phyloP scores from a whole-genome alignment of 1,284 basidiomycete genomes.

The Cronartium ribicola region DNA sequence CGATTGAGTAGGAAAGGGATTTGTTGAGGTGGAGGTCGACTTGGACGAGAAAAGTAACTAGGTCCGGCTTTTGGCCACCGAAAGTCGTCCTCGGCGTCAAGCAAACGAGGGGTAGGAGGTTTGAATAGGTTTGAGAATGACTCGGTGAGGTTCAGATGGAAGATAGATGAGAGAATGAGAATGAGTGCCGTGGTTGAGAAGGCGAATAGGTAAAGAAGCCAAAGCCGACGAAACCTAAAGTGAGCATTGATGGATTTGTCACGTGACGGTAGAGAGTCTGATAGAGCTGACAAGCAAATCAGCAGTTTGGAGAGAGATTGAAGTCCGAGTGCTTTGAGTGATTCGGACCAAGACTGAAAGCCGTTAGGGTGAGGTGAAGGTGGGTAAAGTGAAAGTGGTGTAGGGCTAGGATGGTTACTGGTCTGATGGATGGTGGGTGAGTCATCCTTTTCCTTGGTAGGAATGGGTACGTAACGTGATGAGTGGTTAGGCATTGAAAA shows the following conservation, averaged over 20 bases:
- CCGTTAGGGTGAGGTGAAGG: not conserved
- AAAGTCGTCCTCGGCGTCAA: constrained; percentile 24
- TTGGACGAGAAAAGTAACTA: not conserved
- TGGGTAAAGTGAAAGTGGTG: not conserved
- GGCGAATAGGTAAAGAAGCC: not conserved
- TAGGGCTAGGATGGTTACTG: not conserved
- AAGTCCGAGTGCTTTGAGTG: not conserved
- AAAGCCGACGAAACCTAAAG: not conserved
- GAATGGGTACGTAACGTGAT: not conserved
- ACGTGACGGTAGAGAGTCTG: constrained; percentile 4
- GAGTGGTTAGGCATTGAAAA: no score
- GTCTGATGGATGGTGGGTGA: not conserved
- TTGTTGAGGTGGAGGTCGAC: constrained; percentile 9
- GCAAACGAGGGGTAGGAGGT: not conserved
- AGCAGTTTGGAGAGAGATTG: not conserved
- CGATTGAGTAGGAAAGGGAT: constrained; percentile 36
- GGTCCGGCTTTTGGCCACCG: constrained; percentile 8
- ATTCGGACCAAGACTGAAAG: constrained; percentile 14
- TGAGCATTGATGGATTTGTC: not conserved
- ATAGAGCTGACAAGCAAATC: constrained; percentile 9
- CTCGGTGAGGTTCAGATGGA: not conserved
- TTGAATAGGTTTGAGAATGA: constrained; percentile 9
- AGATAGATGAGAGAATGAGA: not conserved
- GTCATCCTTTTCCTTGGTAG: not conserved
- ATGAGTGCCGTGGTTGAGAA: not conserved